These are phyloP conservation scores for Galeopsis tetrahit DNA, from an alignment of 257 asterid genomes.

Conservation along the genomic window DNA sequence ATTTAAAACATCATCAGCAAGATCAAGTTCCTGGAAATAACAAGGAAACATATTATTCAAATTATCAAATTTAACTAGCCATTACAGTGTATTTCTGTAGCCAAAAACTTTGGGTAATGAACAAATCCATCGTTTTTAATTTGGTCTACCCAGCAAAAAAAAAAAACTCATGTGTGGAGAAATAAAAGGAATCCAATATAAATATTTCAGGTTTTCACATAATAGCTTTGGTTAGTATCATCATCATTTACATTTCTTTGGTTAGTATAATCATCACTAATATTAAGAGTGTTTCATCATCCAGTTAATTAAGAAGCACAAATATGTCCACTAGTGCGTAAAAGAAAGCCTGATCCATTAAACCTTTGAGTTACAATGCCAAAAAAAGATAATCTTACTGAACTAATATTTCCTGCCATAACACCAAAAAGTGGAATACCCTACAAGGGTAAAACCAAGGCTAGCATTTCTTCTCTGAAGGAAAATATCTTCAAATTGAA, in stretches of 20 bases:
- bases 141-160: neutral
- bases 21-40: slow-evolving; percentile 83
- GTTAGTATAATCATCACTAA: neutral
- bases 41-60: slow-evolving; percentile 26
- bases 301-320: slow-evolving; percentile 15
- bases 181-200: neutral
- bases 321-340: neutral
- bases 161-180: slow-evolving; percentile 6
- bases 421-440: too few relatives aligned
- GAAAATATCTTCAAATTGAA: neutral
- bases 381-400: neutral
- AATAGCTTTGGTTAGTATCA: neutral
- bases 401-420: neutral
- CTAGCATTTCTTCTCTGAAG: neutral
- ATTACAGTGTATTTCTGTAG: slow-evolving; percentile 4
- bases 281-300: neutral
- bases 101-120: slow-evolving; percentile 8
- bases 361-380: slow-evolving; percentile 4
- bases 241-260: neutral
- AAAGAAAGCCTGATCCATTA: neutral
- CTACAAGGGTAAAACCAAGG: neutral
- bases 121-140: slow-evolving; percentile 9
- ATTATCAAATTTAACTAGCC: slow-evolving; percentile 10
- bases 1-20: slow-evolving; percentile 78
- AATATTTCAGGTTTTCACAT: slow-evolving; percentile 15